Evolutionary conservation across 495 filamentous ascomycete genomes (phyloP).

Genomic region (Neurospora sp.): DNA sequence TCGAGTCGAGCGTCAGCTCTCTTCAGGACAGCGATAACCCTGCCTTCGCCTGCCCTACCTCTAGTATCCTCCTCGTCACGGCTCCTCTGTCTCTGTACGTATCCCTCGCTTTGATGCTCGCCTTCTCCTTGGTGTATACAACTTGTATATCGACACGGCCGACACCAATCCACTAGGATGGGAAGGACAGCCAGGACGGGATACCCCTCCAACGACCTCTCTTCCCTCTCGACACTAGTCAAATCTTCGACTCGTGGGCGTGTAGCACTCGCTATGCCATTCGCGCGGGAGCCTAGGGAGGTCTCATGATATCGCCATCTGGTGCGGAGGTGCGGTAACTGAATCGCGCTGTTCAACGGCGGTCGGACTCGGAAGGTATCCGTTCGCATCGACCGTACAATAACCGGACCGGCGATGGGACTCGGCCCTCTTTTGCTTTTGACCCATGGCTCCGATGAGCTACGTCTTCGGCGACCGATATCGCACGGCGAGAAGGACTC

Average conservation of each 20-base stretch:
- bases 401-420: no score
- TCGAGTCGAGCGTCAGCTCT: not conserved
- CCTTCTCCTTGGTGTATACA: not conserved
- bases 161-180: not conserved
- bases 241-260: not conserved
- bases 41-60: not conserved
- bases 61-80: not conserved
- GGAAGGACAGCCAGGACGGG: not conserved
- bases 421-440: no score
- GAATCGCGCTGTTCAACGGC: not conserved
- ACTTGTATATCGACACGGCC: not conserved
- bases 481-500: not conserved
- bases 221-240: not conserved
- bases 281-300: not conserved
- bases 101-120: rapidly evolving
- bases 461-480: not conserved
- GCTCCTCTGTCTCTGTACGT: not conserved
- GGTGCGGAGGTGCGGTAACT: not conserved
- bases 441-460: no score
- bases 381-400: no score
- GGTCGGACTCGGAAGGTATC: not conserved
- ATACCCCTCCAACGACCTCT: not conserved
- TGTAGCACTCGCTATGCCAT: not conserved
- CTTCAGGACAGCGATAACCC: not conserved
- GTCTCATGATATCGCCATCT: not conserved